These are phyloP conservation scores for Straminergon stramineum DNA, from an alignment of 225 moss, liverwort and hornwort genomes.

Conservation along the genomic window DNA sequence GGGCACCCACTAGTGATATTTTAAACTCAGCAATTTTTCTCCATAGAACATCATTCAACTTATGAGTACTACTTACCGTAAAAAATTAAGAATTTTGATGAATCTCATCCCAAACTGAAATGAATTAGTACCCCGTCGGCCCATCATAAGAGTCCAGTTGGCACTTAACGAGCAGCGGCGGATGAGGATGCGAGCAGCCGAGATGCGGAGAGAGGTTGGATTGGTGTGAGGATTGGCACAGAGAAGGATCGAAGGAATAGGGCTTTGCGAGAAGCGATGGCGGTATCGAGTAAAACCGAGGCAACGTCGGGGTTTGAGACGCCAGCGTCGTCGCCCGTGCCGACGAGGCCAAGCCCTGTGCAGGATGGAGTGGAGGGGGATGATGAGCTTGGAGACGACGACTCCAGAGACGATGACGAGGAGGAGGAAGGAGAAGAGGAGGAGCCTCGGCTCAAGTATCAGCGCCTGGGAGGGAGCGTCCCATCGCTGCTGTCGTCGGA, in stretches of 20 bases:
- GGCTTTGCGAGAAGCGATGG: not conserved
- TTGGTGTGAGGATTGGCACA: not conserved
- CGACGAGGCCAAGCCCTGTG: constrained; percentile 4
- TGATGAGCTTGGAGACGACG: constrained; percentile 72
- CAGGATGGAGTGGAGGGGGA: constrained; percentile 84
- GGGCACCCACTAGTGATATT: not conserved
- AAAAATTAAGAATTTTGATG: not conserved
- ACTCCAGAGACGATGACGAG: constrained; percentile 55
- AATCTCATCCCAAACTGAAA: not conserved
- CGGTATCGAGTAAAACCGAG: constrained; percentile 21
- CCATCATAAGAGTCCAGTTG: not conserved
- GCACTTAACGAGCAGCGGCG: not conserved
- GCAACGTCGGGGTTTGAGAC: constrained; percentile 3
- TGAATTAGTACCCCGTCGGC: not conserved
- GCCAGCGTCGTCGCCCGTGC: constrained; percentile 3
- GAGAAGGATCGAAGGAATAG: not conserved
- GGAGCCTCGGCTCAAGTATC: constrained; percentile 90
- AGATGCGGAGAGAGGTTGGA: not conserved
- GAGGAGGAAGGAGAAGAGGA: constrained; percentile 84
- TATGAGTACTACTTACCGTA: not conserved
- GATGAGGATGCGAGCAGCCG: not conserved
- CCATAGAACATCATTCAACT: not conserved
- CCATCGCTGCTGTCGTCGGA: constrained; percentile 65
- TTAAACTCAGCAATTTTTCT: not conserved
- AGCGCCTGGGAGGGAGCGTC: constrained; percentile 82